Base-by-base conservation (phyloP, 176 grass and related monocot genomes). In the Eragrostis curvula region DNA sequence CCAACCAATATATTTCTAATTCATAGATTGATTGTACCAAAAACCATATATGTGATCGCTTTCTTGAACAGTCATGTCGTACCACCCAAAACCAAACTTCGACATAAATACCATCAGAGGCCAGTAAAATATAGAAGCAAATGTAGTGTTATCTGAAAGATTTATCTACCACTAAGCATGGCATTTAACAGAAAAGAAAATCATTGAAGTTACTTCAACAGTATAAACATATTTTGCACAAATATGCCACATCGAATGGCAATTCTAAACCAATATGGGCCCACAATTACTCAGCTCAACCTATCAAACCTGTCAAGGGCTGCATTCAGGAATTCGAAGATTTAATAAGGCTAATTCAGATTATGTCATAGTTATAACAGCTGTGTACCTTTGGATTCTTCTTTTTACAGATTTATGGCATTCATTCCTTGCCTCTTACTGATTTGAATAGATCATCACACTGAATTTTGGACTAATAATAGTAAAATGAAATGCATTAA, bases 401-500 rank as follows among this genome's bases (percentile, higher is more conserved):
- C 29, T 74, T 39, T 20, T 5, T 14, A 78, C 56, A 77, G n/a
- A 74, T 68, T 68, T 8, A 80, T 75, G 43, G 40, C 47, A 85
- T 40, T 70, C 46, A 16, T 18, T 23, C 25, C n/a, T 21, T 53
- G 60, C 5, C 29, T 66, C 52, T 68, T 56, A 77, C 23, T 30
- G 64, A 55, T 47, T 76, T 56, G 70, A n/a, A 32, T 55, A 77
- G 77, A 48, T 47, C 25, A 50, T 3, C 16, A 21, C 7, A 9
- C 20, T 57, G 50, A 17, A 66, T 44, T 58, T 36, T 47, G 45
- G 29, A 58, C 6, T 5, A n/a, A 27, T 20, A 39, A 66, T 5
- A 28, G 70, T 41, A 82, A 57, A 77, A 82, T 45, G n/a, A n/a
- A 81, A 82, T 82, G 16, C 27, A 78, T 5, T 71, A 77, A 20